Evolutionary conservation across 2,329 filamentous ascomycete genomes (phyloP).

Genomic region (Fusarium devonianum): DNA sequence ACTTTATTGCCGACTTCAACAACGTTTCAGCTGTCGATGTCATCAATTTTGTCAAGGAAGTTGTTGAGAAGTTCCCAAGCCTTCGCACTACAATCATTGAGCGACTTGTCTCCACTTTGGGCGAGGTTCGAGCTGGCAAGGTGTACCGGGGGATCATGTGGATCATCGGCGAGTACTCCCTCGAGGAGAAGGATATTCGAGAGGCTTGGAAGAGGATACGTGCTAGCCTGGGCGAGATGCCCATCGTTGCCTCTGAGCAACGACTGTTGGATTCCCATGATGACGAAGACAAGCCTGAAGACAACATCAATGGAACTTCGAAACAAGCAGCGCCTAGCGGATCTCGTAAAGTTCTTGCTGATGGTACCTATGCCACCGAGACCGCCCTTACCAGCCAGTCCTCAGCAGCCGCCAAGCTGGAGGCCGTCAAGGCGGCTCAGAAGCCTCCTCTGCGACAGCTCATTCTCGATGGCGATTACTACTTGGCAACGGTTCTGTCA

Average conservation of each 20-base stretch:
- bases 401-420: conserved; percentile 85
- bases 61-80: conserved; percentile 96
- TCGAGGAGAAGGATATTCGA: conserved; percentile 91
- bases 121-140: conserved; percentile 94
- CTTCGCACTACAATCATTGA: conserved; percentile 87
- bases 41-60: conserved; percentile 98
- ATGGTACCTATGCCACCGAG: conserved; percentile 97
- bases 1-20: conserved; percentile 98
- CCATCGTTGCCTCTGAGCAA: conserved; percentile 94
- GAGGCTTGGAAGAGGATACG: conserved; percentile 97
- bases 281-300: conserved; percentile 67
- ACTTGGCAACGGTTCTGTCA: conserved; percentile 91
- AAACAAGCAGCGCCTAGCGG: conserved; percentile 80
- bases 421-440: conserved; percentile 95
- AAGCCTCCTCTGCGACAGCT: conserved; percentile 95
- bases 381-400: conserved; percentile 94
- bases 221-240: conserved; percentile 93
- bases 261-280: conserved; percentile 87
- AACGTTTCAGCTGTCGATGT: conserved; percentile 96
- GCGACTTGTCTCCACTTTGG: conserved; percentile 86
- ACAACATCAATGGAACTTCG: conserved; percentile 80
- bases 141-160: conserved; percentile 96
- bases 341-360: conserved; percentile 89
- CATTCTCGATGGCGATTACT: conserved; percentile 97
- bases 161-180: conserved; percentile 97